Conservation (phyloP, 495 filamentous ascomycete genomes). For the Penicillium roqueforti region DNA sequence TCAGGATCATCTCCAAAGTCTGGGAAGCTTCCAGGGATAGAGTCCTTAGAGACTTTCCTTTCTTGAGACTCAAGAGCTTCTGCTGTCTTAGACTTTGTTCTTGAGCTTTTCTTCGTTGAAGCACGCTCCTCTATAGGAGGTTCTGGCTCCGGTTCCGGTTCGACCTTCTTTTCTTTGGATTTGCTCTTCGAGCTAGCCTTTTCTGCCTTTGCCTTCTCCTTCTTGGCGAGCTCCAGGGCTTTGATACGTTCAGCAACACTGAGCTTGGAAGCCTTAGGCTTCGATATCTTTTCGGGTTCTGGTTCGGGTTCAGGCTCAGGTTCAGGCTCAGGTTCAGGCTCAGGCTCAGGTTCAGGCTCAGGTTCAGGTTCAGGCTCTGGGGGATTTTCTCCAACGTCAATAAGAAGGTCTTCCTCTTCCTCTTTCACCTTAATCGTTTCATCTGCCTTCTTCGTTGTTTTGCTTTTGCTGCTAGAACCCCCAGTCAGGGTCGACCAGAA, state of each 20-base stretch:
- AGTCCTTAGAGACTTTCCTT: not conserved
- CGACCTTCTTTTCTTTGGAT: conserved; percentile 20
- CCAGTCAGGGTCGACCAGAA: conserved; percentile 47
- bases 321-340: conserved; percentile 22
- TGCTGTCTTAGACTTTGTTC: conserved; percentile 17
- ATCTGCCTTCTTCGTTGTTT: conserved; percentile 34
- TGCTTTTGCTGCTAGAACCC: conserved; percentile 26
- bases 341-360: conserved; percentile 18
- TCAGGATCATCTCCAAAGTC: conserved; percentile 35
- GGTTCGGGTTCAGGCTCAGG: conserved; percentile 11
- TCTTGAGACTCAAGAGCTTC: conserved; percentile 21
- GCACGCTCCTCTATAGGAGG: conserved; percentile 17
- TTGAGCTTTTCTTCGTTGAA: conserved; percentile 12
- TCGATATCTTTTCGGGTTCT: conserved; percentile 27
- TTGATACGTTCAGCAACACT: conserved; percentile 49
- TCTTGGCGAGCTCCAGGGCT: conserved; percentile 42
- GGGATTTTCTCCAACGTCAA: conserved; percentile 33
- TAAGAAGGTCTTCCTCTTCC: conserved; percentile 22
- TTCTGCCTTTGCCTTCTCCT: conserved; percentile 37
- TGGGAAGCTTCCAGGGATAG: conserved; percentile 15
- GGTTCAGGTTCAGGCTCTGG: conserved; percentile 24
- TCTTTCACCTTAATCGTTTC: conserved; percentile 16
- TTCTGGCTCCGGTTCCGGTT: conserved; percentile 29
- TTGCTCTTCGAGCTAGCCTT: conserved; percentile 28
- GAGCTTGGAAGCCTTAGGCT: conserved; percentile 40